Percentiles rank a stretch among this genome's conserved stretches.
Conservation (phyloP, 139 green algal species). For the Tetratostichococcus sp. region DNA sequence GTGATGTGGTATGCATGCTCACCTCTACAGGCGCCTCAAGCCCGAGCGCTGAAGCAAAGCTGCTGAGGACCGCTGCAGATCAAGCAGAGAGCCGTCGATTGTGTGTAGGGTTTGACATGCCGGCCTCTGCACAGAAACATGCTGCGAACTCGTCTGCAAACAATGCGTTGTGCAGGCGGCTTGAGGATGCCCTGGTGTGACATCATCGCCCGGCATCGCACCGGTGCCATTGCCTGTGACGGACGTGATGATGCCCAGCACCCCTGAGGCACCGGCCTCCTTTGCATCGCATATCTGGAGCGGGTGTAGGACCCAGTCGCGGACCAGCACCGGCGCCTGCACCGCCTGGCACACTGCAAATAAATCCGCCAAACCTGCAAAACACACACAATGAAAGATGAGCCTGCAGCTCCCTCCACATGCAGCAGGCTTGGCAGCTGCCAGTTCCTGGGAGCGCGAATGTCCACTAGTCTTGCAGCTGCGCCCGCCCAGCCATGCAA, state of each 20-base stretch:
- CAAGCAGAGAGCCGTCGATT: too few relatives aligned
- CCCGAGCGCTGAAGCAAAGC: conserved; percentile 62
- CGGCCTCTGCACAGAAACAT: too few relatives aligned
- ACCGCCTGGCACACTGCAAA: conserved; percentile 50
- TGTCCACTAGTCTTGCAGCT: too few relatives aligned
- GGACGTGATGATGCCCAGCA: conserved; percentile 46
- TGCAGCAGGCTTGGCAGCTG: too few relatives aligned
- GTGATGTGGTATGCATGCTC: too few relatives aligned
- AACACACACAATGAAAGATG: not conserved
- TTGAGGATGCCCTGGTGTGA: too few relatives aligned
- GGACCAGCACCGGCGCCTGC: conserved; percentile 54
- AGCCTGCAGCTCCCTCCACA: too few relatives aligned
- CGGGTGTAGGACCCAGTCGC: conserved; percentile 76
- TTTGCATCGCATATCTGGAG: conserved; percentile 74
- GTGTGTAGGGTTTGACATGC: too few relatives aligned
- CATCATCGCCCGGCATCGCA: not conserved
- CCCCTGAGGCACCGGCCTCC: conserved; percentile 67
- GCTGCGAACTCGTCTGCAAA: too few relatives aligned
- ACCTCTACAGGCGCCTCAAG: conserved; percentile 63
- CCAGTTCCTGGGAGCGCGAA: too few relatives aligned
- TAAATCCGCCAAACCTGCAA: conserved; percentile 24
- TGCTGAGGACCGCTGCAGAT: conserved; percentile 43
- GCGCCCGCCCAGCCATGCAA: too few relatives aligned
- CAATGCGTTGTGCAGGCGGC: too few relatives aligned
- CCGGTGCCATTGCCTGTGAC: conserved; percentile 48